Conservation (phyloP, 345 rosid genomes). For the Camelina hispida region DNA sequence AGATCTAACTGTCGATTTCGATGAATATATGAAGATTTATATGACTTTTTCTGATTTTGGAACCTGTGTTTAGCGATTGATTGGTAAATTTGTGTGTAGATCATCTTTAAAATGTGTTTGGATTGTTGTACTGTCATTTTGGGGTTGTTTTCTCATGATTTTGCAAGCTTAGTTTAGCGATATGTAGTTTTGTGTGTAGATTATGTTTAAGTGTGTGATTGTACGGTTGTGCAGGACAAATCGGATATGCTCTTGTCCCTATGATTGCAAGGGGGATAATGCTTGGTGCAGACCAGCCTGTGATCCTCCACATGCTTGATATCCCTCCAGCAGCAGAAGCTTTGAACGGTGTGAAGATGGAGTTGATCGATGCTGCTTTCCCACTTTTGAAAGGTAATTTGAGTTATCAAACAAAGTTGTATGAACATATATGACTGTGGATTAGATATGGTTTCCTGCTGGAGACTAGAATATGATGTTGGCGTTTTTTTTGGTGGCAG, state of each 20-base stretch:
- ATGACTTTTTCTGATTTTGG: neutral
- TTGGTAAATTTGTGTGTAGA: neutral
- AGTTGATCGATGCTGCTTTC: slow-evolving; percentile 91
- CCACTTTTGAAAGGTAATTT: slow-evolving; percentile 90
- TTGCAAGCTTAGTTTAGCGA: neutral
- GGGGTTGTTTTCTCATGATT: neutral
- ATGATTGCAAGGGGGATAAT: slow-evolving; percentile 97
- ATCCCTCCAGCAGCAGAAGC: slow-evolving; percentile 97
- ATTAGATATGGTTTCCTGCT: slow-evolving; percentile 4
- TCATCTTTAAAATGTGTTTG: neutral
- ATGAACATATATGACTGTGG: neutral
- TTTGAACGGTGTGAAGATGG: slow-evolving; percentile 97
- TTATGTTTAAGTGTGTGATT: neutral
- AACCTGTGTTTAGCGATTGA: neutral
- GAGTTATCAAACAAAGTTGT: neutral
- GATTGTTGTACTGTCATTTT: neutral
- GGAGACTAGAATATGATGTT: neutral
- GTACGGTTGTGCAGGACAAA: slow-evolving; percentile 69
- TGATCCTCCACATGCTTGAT: slow-evolving; percentile 98
- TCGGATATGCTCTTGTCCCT: slow-evolving; percentile 98
- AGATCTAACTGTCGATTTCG: neutral
- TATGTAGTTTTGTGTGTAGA: neutral
- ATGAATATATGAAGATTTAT: neutral
- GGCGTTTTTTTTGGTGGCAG: slow-evolving; percentile 42
- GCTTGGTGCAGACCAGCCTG: slow-evolving; percentile 98